These are phyloP conservation scores for Ophiocordyceps polyrhachis-furcata DNA, from an alignment of 2,329 filamentous ascomycete species.

Conservation along the genomic window DNA sequence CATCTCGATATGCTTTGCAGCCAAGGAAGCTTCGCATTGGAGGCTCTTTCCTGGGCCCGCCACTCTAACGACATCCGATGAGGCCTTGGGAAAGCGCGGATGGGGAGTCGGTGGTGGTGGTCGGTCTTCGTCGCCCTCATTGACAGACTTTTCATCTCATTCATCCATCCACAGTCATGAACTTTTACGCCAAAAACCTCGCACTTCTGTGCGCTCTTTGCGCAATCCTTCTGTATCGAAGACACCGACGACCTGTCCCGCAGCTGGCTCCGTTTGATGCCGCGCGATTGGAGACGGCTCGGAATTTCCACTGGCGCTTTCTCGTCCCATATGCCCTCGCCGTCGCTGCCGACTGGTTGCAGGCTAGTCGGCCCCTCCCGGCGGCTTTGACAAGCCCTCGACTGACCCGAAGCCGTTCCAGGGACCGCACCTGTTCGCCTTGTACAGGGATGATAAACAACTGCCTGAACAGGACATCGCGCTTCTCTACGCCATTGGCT, in stretches of 20 bases:
- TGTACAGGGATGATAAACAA: conserved; percentile 30
- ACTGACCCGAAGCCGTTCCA: conserved; percentile 4
- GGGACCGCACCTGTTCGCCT: conserved; percentile 30
- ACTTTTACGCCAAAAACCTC: conserved; percentile 3
- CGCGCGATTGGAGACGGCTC: background rate
- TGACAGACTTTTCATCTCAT: background rate
- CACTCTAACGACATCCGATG: too few species aligned
- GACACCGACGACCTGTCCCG: background rate
- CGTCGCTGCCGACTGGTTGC: conserved; percentile 1
- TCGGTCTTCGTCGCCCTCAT: too few species aligned
- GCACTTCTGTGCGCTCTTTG: background rate
- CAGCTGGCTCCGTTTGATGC: background rate
- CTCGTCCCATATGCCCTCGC: background rate
- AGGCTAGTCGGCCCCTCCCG: background rate
- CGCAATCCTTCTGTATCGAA: background rate
- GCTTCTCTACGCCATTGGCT: conserved; percentile 25
- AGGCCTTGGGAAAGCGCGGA: too few species aligned
- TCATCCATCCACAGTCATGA: background rate
- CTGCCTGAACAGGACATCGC: conserved; percentile 25
- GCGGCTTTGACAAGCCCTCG: background rate
- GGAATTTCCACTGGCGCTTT: background rate
- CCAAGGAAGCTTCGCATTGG: too few species aligned
- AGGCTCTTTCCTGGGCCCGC: too few species aligned
- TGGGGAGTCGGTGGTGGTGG: too few species aligned
- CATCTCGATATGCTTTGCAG: too few species aligned